Conservation (phyloP, 371 early-diverging fungal species). For the Actinomortierella wolfii region DNA sequence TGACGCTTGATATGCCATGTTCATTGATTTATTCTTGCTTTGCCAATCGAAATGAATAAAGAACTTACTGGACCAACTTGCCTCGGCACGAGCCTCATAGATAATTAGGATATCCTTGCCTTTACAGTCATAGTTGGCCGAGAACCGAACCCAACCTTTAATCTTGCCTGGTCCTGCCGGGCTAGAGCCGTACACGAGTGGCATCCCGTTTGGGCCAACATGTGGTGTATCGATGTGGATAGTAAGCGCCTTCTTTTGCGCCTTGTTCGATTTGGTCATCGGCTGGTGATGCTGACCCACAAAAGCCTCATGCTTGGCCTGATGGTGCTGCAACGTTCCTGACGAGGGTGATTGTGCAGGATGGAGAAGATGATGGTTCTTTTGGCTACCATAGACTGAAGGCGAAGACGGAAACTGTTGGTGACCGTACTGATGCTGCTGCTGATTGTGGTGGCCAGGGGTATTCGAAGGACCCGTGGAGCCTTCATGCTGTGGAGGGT, state of each 20-base stretch:
- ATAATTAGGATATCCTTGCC: slow-evolving; percentile 40
- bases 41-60: no score
- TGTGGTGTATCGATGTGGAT: slow-evolving; percentile 28
- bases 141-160: slow-evolving; percentile 28
- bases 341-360: no score
- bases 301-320: no score
- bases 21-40: no score
- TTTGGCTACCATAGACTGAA: no score
- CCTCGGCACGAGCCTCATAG: slow-evolving; percentile 38
- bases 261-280: neutral
- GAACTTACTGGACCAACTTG: slow-evolving; percentile 35
- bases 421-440: slow-evolving; percentile 15
- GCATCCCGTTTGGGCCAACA: slow-evolving; percentile 34
- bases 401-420: no score
- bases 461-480: neutral
- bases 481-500: neutral
- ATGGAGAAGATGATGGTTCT: no score
- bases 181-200: slow-evolving; percentile 29
- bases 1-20: no score
- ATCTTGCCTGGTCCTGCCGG: slow-evolving; percentile 24
- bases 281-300: no score
- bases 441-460: slow-evolving; percentile 11
- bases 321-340: no score
- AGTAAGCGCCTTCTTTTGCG: slow-evolving; percentile 28
- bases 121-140: slow-evolving; percentile 40